A percentile compares a stretch with the other conserved stretches of the same genome.
Evolutionary conservation across 2,329 filamentous ascomycete species (phyloP).

Genomic region (Drechslera avenae): DNA sequence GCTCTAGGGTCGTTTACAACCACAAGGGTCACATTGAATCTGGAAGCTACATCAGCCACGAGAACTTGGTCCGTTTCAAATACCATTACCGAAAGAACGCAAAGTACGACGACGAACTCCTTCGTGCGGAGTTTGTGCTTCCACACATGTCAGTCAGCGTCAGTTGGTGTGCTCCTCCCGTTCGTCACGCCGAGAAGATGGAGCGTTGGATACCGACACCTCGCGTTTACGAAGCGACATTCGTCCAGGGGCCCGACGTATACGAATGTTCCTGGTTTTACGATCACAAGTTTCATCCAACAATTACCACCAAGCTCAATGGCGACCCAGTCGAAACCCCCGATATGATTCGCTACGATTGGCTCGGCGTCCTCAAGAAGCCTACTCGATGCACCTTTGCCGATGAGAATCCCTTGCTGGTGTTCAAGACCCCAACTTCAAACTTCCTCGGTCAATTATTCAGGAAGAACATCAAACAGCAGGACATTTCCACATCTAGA

Average conservation of each 20-base stretch:
- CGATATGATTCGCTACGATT: slow-evolving; percentile 59
- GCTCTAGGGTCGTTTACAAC: slow-evolving; percentile 59
- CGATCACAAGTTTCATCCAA: slow-evolving; percentile 49
- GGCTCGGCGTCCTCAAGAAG: slow-evolving; percentile 49
- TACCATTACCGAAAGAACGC: slow-evolving; percentile 61
- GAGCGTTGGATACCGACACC: slow-evolving; percentile 62
- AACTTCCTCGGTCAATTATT: slow-evolving; percentile 44
- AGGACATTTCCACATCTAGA: slow-evolving; percentile 47
- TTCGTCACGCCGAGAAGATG: slow-evolving; percentile 56
- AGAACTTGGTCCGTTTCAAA: slow-evolving; percentile 59
- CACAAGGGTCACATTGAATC: slow-evolving; percentile 58
- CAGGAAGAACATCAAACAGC: slow-evolving; percentile 47
- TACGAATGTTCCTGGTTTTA: slow-evolving; percentile 56
- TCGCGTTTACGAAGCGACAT: slow-evolving; percentile 60
- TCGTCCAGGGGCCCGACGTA: slow-evolving; percentile 58
- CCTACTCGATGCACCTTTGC: slow-evolving; percentile 47
- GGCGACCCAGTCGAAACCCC: slow-evolving; percentile 58
- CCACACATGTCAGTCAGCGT: slow-evolving; percentile 61
- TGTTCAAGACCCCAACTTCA: slow-evolving; percentile 49
- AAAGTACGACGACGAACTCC: slow-evolving; percentile 60
- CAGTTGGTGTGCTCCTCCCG: slow-evolving; percentile 60
- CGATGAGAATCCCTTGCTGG: slow-evolving; percentile 59
- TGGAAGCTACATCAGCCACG: slow-evolving; percentile 60
- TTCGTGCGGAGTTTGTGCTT: slow-evolving; percentile 60
- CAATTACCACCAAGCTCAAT: slow-evolving; percentile 53